Percentiles rank a stretch among this genome's conserved stretches.
Conservation (phyloP, 164 flowering plant species). For the Chimonanthus praecox region DNA sequence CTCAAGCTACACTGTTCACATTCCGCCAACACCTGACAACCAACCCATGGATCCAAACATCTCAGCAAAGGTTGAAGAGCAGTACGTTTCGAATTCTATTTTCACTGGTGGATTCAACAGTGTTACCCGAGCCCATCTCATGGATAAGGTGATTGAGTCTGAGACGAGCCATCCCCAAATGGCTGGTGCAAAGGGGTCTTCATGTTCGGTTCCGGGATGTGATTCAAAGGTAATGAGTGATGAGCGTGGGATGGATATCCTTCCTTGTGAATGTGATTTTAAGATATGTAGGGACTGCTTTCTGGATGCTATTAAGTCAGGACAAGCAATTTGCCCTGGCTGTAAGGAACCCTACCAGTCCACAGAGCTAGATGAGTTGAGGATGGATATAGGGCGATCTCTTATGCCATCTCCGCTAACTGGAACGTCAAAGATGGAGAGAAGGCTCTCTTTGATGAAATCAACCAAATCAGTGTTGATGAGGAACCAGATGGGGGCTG, state of each 20-base stretch:
- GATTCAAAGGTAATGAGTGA: slow-evolving; percentile 67
- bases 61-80: slow-evolving; percentile 61
- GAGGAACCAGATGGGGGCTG: slow-evolving; percentile 58
- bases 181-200: slow-evolving; percentile 54
- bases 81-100: slow-evolving; percentile 63
- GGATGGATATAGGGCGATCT: slow-evolving; percentile 19
- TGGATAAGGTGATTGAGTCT: slow-evolving; percentile 51
- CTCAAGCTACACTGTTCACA: slow-evolving; percentile 66
- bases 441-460: slow-evolving; percentile 52
- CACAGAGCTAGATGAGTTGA: slow-evolving; percentile 45
- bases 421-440: slow-evolving; percentile 24
- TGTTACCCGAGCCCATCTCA: slow-evolving; percentile 39
- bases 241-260: slow-evolving; percentile 47
- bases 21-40: slow-evolving; percentile 71
- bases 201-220: slow-evolving; percentile 56
- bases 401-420: slow-evolving; percentile 30
- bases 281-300: slow-evolving; percentile 68
- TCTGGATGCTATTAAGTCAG: slow-evolving; percentile 52
- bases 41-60: slow-evolving; percentile 51
- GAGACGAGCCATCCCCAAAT: slow-evolving; percentile 58
- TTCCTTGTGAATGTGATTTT: slow-evolving; percentile 70
- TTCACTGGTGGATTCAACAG: slow-evolving; percentile 71
- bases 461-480: slow-evolving; percentile 30
- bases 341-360: slow-evolving; percentile 58
- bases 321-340: slow-evolving; percentile 56